Conservation (phyloP, 225 moss, liverwort and hornwort genomes). For the Takakia lepidozioides region DNA sequence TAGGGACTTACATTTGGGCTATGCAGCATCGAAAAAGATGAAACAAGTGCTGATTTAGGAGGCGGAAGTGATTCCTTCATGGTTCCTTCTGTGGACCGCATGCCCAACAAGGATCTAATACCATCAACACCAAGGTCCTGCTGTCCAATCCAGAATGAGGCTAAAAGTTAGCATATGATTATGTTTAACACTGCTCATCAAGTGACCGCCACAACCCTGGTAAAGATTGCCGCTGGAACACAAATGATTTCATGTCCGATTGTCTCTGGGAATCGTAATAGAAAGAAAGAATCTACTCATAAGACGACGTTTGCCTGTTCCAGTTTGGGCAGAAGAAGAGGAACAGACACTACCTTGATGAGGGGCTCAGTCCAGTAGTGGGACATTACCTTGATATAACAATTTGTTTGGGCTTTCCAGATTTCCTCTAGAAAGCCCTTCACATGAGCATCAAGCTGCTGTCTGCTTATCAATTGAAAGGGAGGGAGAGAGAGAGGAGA, state of each 20-base stretch:
- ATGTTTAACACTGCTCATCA: background rate
- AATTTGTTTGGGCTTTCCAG: too few species aligned
- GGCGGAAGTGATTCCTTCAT: conserved; percentile 64
- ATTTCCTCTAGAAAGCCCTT: too few species aligned
- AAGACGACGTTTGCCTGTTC: too few species aligned
- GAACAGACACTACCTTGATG: too few species aligned
- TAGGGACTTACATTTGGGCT: conserved; percentile 68
- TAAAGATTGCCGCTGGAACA: too few species aligned
- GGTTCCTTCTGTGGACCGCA: conserved; percentile 66
- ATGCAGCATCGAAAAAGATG: conserved; percentile 54
- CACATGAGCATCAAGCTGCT: too few species aligned
- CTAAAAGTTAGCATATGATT: background rate
- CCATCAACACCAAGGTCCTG: conserved; percentile 73
- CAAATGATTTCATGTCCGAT: background rate
- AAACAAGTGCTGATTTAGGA: conserved; percentile 49
- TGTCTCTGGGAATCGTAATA: background rate
- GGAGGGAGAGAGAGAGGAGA: too few species aligned
- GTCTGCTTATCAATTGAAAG: too few species aligned
- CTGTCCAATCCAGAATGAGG: too few species aligned
- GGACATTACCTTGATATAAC: too few species aligned
- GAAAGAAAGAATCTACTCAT: background rate
- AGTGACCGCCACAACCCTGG: background rate
- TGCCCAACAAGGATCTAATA: conserved; percentile 69
- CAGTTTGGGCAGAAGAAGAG: too few species aligned
- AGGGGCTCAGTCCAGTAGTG: too few species aligned